Evolutionary conservation across 2,329 filamentous ascomycete genomes (phyloP).

Genomic region (Aaosphaeria pasadenensis): DNA sequence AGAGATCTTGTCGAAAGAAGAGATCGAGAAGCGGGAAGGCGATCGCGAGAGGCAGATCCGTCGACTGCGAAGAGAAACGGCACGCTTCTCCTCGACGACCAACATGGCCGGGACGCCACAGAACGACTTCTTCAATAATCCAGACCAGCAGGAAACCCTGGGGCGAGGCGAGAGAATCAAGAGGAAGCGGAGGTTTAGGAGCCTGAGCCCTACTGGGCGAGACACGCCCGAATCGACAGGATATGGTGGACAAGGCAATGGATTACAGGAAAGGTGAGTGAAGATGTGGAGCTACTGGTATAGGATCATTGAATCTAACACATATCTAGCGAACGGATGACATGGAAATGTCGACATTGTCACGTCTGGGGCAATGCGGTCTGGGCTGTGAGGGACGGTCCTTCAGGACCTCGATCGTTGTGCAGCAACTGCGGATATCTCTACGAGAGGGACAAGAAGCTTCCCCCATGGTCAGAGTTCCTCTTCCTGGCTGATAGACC

Average conservation of each 20-base stretch:
- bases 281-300: neutral
- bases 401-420: slow-evolving; percentile 75
- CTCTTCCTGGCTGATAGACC: slow-evolving; percentile 55
- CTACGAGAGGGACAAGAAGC: slow-evolving; percentile 80
- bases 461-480: slow-evolving; percentile 74
- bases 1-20: slow-evolving; percentile 76
- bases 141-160: slow-evolving; percentile 68
- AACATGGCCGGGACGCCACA: slow-evolving; percentile 72
- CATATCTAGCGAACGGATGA: slow-evolving; percentile 62
- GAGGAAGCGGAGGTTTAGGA: slow-evolving; percentile 91
- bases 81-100: slow-evolving; percentile 82
- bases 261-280: slow-evolving; percentile 45
- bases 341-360: slow-evolving; percentile 88
- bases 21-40: slow-evolving; percentile 95
- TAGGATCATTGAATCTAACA: neutral
- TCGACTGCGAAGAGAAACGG: slow-evolving; percentile 83
- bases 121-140: slow-evolving; percentile 59
- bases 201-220: slow-evolving; percentile 76
- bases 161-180: slow-evolving; percentile 89
- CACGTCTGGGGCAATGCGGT: slow-evolving; percentile 83
- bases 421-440: slow-evolving; percentile 91
- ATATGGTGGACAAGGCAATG: slow-evolving; percentile 65
- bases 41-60: slow-evolving; percentile 90
- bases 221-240: slow-evolving; percentile 77
- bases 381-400: slow-evolving; percentile 93